phyloP scores from a whole-genome alignment of 2,329 filamentous ascomycete genomes.

The Fusarium floridanum region DNA sequence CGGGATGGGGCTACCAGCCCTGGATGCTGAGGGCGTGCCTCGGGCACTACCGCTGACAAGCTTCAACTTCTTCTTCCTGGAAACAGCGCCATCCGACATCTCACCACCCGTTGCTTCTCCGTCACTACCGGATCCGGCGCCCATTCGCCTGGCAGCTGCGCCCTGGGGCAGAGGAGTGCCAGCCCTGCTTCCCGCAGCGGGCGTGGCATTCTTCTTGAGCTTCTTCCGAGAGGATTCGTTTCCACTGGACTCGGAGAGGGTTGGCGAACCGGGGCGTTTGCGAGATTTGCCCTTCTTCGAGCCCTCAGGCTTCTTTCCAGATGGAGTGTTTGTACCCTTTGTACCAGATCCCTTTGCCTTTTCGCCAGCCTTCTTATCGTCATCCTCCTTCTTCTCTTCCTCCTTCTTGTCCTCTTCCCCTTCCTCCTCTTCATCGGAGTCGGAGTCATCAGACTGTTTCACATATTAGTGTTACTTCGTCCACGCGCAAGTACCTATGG shows the following conservation, averaged over 20 bases:
- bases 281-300: slow-evolving; percentile 71
- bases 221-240: slow-evolving; percentile 88
- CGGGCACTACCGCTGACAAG: slow-evolving; percentile 61
- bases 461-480: slow-evolving; percentile 35
- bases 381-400: slow-evolving; percentile 63
- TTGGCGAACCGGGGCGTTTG: slow-evolving; percentile 88
- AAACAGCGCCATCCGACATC: slow-evolving; percentile 68
- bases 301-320: slow-evolving; percentile 59
- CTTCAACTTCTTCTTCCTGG: slow-evolving; percentile 69
- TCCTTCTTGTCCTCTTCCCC: slow-evolving; percentile 56
- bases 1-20: slow-evolving; percentile 71
- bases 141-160: slow-evolving; percentile 56
- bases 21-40: slow-evolving; percentile 69
- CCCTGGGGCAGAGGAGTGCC: slow-evolving; percentile 65
- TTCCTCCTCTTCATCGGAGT: slow-evolving; percentile 54
- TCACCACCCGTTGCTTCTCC: slow-evolving; percentile 79
- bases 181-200: slow-evolving; percentile 66
- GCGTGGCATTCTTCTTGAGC: slow-evolving; percentile 72
- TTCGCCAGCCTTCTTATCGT: slow-evolving; percentile 72
- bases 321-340: slow-evolving; percentile 74
- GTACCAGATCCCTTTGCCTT: slow-evolving; percentile 65
- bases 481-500: not conserved
- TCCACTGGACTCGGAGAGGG: slow-evolving; percentile 90
- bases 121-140: slow-evolving; percentile 75
- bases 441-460: slow-evolving; percentile 62